A percentile compares a stretch with the other conserved stretches of the same genome.
Conservation (phyloP, 768 basidiomycete species). For the Termitomyces heimii region DNA sequence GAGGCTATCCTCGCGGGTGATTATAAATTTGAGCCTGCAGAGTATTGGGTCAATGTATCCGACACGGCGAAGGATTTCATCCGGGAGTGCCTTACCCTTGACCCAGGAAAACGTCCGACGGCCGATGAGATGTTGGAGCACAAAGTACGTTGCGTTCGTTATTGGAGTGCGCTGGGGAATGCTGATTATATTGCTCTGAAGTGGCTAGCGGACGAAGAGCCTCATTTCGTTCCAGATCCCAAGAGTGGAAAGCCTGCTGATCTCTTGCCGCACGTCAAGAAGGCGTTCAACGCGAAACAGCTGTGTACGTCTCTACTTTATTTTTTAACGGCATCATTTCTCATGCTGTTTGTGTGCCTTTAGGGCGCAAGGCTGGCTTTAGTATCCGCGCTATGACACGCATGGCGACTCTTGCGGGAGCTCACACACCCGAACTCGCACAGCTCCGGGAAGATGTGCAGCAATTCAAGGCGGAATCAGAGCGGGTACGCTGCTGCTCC, state of each 20-base stretch:
- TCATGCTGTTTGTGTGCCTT: constrained; percentile 3
- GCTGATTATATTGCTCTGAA: constrained; percentile 8
- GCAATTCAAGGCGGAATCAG: constrained; percentile 79
- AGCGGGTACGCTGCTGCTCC: constrained; percentile 31
- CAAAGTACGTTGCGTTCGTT: constrained; percentile 27
- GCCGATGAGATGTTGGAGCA: constrained; percentile 71
- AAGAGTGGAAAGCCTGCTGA: constrained; percentile 57
- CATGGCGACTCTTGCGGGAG: constrained; percentile 55
- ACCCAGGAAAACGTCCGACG: constrained; percentile 76
- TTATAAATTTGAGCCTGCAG: constrained; percentile 76
- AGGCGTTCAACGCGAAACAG: constrained; percentile 82
- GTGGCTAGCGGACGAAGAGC: constrained; percentile 70
- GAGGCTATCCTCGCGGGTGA: constrained; percentile 92
- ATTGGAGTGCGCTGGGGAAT: neutral
- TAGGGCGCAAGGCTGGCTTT: constrained; percentile 86
- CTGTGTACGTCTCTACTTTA: constrained; percentile 54
- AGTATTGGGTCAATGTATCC: constrained; percentile 87
- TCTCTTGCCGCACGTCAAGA: constrained; percentile 85
- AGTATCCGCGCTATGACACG: constrained; percentile 83
- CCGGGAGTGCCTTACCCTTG: constrained; percentile 72
- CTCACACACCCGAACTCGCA: constrained; percentile 34
- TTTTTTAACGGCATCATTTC: neutral
- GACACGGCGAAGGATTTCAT: constrained; percentile 83
- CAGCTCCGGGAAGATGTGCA: constrained; percentile 53
- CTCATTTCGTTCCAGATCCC: constrained; percentile 67